Evolutionary conservation across 2,329 filamentous ascomycete species (phyloP), one percentile per base, ranked within the genome.

Genomic region (Trichoderma harzianum): DNA sequence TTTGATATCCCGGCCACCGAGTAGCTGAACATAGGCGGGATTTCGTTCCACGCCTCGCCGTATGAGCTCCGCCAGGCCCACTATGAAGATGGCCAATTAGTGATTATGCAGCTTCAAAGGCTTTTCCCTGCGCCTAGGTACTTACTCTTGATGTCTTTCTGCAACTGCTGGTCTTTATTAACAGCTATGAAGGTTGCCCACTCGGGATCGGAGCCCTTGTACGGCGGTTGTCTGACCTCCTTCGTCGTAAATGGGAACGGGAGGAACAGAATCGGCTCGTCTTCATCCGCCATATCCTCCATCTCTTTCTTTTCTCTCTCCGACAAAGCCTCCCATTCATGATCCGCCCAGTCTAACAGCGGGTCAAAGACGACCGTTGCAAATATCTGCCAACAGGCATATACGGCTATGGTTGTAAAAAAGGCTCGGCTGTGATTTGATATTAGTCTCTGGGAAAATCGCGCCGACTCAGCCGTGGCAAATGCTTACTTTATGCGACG

Each of bases 171-270:
- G 73, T 92, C 85, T 73, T 85, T 85, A 73, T 85, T 88, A n/a
- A 92, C 81, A 70, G 85, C 86, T 18, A 89, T 77, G 74, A 90
- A 92, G 63, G 84, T 83, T 73, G 84, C 82, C 89, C 88, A 92
- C 78, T 92, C 91, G 3, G 90, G 89, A 74, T 91, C 89, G 30
- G 81, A 82, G 66, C 85, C 85, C 72, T 82, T 83, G 77, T 90
- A 91, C 3, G 86, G 86, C 34, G 80, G 77, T 34, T 85, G 83
- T 18, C 83, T 80, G 21, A 89, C 79, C 71, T 82, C 75, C 64
- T 83, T 84, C 1, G 84, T 87, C 3, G 87, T 89, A 57, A 89
- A 88, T 4, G 89, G 89, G 67, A 92, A 86, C 0, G 90, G 88
- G 8, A 92, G 85, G 73, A 92, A 92, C 6, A 85, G 24, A 16